Conservation (phyloP, 345 rosid species). For the Moringa oleifera region DNA sequence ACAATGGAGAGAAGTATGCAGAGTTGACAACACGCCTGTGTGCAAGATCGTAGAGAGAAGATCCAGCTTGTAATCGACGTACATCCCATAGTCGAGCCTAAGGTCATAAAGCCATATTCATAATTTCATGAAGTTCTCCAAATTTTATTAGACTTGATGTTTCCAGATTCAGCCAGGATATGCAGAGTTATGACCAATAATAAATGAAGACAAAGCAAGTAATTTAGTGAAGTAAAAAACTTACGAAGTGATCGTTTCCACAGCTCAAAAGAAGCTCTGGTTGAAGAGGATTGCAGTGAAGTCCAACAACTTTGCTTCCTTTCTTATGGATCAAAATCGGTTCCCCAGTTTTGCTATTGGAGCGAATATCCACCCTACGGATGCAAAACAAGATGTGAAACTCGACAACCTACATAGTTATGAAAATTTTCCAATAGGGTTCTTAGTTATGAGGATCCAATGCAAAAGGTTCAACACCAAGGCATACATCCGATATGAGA, state of each 20-base stretch:
- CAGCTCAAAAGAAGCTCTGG: constrained; percentile 87
- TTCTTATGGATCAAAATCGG: constrained; percentile 83
- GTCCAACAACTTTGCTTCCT: constrained; percentile 89
- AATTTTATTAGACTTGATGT: background rate
- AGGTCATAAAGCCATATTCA: constrained; percentile 16
- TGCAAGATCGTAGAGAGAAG: constrained; percentile 49
- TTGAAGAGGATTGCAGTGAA: constrained; percentile 91
- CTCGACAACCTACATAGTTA: no score
- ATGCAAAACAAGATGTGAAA: constrained; percentile 9
- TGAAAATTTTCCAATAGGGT: no score
- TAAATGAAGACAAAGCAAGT: background rate
- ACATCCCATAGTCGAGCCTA: constrained; percentile 97
- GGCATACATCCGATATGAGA: no score
- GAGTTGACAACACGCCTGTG: constrained; percentile 94
- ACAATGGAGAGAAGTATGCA: constrained; percentile 87
- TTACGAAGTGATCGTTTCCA: constrained; percentile 97
- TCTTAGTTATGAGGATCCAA: background rate
- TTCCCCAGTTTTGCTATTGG: constrained; percentile 45
- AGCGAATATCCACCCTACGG: constrained; percentile 73
- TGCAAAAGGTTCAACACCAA: background rate
- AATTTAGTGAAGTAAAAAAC: constrained; percentile 17
- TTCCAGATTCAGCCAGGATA: background rate
- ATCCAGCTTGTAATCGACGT: constrained; percentile 63
- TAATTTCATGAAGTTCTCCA: background rate
- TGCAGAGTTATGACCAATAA: background rate